Evolutionary conservation across 2,329 filamentous ascomycete species (phyloP).

Genomic region (Fusarium sp.): DNA sequence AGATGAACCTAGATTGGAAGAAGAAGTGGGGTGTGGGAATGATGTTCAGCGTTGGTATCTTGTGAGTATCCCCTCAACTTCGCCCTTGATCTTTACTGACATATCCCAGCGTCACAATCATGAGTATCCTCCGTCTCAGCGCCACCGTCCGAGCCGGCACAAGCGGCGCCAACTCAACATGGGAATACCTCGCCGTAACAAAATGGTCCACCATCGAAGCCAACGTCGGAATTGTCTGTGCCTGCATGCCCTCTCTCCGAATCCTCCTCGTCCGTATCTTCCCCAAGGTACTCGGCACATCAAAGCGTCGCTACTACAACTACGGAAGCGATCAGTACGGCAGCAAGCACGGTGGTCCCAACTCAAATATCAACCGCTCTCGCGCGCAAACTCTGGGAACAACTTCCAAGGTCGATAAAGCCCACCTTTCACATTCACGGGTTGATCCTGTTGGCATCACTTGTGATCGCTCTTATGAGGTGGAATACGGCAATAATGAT

Average conservation of each 20-base stretch:
- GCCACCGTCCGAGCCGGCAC: constrained; percentile 48
- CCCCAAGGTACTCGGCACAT: constrained; percentile 50
- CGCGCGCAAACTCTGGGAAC: constrained; percentile 27
- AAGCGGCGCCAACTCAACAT: constrained; percentile 49
- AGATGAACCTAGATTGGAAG: constrained; percentile 57
- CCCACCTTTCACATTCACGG: not conserved
- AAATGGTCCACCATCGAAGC: constrained; percentile 54
- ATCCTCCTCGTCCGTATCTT: constrained; percentile 53
- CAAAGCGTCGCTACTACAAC: constrained; percentile 46
- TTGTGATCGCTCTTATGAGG: constrained; percentile 50
- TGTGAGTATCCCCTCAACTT: constrained; percentile 47
- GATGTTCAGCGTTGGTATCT: constrained; percentile 64
- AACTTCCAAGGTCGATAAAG: constrained; percentile 38
- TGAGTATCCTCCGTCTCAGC: constrained; percentile 53
- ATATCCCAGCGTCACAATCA: constrained; percentile 49
- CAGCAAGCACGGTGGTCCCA: constrained; percentile 16
- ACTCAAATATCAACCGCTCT: constrained; percentile 18
- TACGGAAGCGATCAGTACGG: constrained; percentile 27
- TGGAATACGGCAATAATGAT: constrained; percentile 50
- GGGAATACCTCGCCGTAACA: constrained; percentile 49
- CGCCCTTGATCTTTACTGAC: not conserved
- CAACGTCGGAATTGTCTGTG: constrained; percentile 54
- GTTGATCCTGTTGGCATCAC: constrained; percentile 46
- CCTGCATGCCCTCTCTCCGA: constrained; percentile 53
- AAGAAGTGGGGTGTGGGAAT: constrained; percentile 61